Evolutionary conservation across 805 yeast species (phyloP).

Genomic region (Metschnikowia cerradonensis): DNA sequence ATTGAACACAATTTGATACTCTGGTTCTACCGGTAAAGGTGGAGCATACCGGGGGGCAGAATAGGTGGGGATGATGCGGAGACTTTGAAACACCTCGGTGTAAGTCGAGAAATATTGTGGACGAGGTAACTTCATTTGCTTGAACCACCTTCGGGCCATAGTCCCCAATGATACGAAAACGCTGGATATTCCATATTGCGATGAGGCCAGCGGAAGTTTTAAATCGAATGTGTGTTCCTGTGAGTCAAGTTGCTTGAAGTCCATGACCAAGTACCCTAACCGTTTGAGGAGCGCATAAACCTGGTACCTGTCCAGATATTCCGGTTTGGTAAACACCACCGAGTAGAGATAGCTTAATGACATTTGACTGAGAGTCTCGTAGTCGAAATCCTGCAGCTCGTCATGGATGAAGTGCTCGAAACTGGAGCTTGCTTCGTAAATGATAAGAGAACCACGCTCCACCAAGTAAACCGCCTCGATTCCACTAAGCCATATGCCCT

Average conservation of each 20-base stretch:
- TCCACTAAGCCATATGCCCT: conserved; percentile 47
- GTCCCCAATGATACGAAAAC: not conserved
- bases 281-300: conserved; percentile 74
- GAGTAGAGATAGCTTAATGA: conserved; percentile 64
- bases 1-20: conserved; percentile 45
- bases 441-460: conserved; percentile 63
- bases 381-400: conserved; percentile 22
- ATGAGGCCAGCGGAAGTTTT: not conserved
- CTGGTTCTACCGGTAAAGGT: conserved; percentile 6
- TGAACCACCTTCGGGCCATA: not conserved
- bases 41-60: conserved; percentile 12
- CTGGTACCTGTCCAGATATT: conserved; percentile 50
- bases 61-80: conserved; percentile 19
- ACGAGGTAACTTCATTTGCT: not conserved
- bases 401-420: conserved; percentile 21
- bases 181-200: not conserved
- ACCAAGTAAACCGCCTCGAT: conserved; percentile 74
- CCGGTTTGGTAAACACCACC: conserved; percentile 34
- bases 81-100: conserved; percentile 20
- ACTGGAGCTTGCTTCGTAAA: conserved; percentile 23
- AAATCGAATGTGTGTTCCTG: not conserved
- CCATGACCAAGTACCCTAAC: conserved; percentile 62
- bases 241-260: conserved; percentile 7
- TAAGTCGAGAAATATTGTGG: conserved; percentile 26
- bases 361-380: conserved; percentile 32